A percentile compares a stretch with the other conserved stretches of the same genome.
Evolutionary conservation across 805 yeast species (phyloP).

Genomic region (Nakazawaea ernobii): DNA sequence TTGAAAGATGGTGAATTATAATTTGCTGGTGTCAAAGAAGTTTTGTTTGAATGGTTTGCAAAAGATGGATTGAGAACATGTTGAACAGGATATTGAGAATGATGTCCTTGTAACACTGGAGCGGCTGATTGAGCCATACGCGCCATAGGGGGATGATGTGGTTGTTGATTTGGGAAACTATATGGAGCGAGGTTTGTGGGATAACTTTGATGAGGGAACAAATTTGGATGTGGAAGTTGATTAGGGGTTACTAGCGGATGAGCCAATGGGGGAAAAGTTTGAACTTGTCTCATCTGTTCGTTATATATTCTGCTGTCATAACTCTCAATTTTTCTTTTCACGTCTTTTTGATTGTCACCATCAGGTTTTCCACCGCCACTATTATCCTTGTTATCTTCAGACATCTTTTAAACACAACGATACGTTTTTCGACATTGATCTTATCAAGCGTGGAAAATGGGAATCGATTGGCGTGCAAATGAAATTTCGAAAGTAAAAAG

Average conservation of each 20-base stretch:
- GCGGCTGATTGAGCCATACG: conserved; percentile 2
- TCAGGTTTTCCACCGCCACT: no score
- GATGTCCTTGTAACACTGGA: background rate
- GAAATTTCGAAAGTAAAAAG: no score
- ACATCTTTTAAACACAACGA: no score
- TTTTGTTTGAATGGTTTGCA: background rate
- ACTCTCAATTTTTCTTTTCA: background rate
- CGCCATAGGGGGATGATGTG: background rate
- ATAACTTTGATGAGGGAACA: conserved; percentile 5
- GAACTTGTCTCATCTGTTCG: conserved; percentile 4
- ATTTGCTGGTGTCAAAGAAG: background rate
- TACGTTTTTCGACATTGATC: no score
- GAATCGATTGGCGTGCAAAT: no score
- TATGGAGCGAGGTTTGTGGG: background rate
- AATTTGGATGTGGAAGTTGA: conserved; percentile 2
- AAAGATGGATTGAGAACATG: background rate
- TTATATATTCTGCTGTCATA: conserved; percentile 4
- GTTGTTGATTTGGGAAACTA: background rate
- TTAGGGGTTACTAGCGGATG: background rate
- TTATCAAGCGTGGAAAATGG: no score
- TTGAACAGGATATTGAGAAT: background rate
- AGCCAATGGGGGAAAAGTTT: background rate
- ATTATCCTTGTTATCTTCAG: no score
- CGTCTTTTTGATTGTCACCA: background rate
- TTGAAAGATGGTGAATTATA: background rate